Evolutionary conservation across 441 rosid genomes (phyloP).

Genomic region (Pelargonium cotyledonis): DNA sequence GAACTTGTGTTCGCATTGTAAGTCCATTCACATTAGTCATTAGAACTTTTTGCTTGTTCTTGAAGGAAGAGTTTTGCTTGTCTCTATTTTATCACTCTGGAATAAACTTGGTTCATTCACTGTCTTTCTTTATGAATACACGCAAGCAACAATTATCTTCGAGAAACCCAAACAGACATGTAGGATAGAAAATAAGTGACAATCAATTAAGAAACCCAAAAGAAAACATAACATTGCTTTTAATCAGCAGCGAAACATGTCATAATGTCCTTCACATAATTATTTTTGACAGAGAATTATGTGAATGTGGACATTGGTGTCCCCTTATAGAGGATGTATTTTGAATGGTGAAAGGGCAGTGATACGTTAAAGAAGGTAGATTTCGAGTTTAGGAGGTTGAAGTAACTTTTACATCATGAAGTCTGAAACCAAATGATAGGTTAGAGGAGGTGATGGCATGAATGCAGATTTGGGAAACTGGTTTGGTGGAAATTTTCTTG

Average conservation of each 20-base stretch:
- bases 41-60: slow-evolving; percentile 8
- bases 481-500: not conserved
- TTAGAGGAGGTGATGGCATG: not conserved
- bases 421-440: not conserved
- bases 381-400: not conserved
- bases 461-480: not conserved
- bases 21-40: slow-evolving; percentile 23
- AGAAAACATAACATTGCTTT: too few species aligned
- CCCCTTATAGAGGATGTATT: too few species aligned
- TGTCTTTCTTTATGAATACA: too few species aligned
- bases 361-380: not conserved
- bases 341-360: not conserved
- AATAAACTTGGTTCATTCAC: not conserved
- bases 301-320: too few species aligned
- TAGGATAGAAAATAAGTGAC: too few species aligned
- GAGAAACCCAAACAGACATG: too few species aligned
- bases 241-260: too few species aligned
- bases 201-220: too few species aligned
- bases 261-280: too few species aligned
- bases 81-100: not conserved
- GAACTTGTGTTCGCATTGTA: slow-evolving; percentile 88
- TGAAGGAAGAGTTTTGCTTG: not conserved
- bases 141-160: too few species aligned
- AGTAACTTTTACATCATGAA: not conserved
- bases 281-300: too few species aligned